Evolutionary conservation across 225 moss, liverwort and hornwort species (phyloP).

Genomic region (Pseudoscleropodium purum): DNA sequence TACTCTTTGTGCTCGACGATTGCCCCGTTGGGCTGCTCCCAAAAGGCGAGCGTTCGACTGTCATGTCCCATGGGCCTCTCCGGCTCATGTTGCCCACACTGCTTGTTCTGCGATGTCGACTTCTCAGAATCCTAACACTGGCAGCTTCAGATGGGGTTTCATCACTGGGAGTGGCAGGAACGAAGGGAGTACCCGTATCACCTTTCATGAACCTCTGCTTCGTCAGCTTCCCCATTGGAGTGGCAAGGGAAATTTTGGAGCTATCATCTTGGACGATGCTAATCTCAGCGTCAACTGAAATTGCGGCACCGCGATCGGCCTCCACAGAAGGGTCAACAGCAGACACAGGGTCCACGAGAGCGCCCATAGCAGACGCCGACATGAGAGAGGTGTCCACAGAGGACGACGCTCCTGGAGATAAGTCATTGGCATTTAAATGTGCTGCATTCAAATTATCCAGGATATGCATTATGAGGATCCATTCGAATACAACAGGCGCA

Average conservation of each 20-base stretch:
- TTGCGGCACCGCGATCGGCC: background rate
- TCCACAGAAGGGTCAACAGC: background rate
- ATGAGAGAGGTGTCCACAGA: background rate
- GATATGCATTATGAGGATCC: background rate
- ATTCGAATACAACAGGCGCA: background rate
- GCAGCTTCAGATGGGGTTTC: slow-evolving; percentile 6
- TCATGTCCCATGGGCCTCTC: slow-evolving; percentile 3
- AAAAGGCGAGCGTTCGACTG: background rate
- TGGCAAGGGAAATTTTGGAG: background rate
- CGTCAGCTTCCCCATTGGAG: background rate
- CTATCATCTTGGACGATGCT: background rate
- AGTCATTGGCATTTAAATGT: no score
- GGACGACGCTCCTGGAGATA: background rate
- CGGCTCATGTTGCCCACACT: slow-evolving; percentile 17
- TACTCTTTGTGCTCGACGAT: slow-evolving; percentile 19
- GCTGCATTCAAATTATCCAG: background rate
- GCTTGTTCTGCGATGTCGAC: slow-evolving; percentile 31
- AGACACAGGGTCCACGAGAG: background rate
- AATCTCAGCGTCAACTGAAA: background rate
- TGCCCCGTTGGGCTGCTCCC: slow-evolving; percentile 6
- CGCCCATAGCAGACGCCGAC: background rate
- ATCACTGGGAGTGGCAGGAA: slow-evolving; percentile 13
- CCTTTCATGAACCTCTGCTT: slow-evolving; percentile 18
- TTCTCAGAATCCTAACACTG: slow-evolving; percentile 10
- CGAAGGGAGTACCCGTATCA: background rate